Percentiles rank a stretch among this genome's conserved stretches.
phyloP scores from a whole-genome alignment of 2,329 filamentous ascomycete genomes.

The Didymella lethalis region DNA sequence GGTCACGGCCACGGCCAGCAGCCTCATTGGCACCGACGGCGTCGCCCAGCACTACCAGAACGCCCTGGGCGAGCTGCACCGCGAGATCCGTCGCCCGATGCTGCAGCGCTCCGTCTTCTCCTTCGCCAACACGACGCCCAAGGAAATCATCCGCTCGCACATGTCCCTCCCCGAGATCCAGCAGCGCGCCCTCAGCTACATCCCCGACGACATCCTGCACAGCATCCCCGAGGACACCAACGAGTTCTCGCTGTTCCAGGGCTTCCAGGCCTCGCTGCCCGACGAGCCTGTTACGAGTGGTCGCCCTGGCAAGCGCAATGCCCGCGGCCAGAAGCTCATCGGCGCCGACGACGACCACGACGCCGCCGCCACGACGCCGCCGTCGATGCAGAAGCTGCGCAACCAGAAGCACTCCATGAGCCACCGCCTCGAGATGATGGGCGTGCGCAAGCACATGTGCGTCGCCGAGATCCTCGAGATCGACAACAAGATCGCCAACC shows the following conservation, averaged over 20 bases:
- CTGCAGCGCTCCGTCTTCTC: slow-evolving; percentile 91
- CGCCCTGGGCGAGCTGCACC: slow-evolving; percentile 88
- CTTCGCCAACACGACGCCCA: slow-evolving; percentile 88
- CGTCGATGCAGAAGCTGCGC: slow-evolving; percentile 75
- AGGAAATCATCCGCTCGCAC: slow-evolving; percentile 89
- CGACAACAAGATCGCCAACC: slow-evolving; percentile 93
- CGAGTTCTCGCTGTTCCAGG: slow-evolving; percentile 92
- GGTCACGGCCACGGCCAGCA: slow-evolving; percentile 90
- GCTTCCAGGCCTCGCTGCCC: slow-evolving; percentile 90
- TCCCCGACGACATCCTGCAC: slow-evolving; percentile 86
- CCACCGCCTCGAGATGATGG: slow-evolving; percentile 89
- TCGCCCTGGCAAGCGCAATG: slow-evolving; percentile 70
- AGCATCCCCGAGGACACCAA: slow-evolving; percentile 90
- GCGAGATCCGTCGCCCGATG: slow-evolving; percentile 82
- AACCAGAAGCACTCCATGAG: slow-evolving; percentile 81
- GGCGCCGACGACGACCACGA: slow-evolving; percentile 60
- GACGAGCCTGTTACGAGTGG: slow-evolving; percentile 62
- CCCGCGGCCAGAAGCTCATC: slow-evolving; percentile 78
- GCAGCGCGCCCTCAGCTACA: slow-evolving; percentile 85
- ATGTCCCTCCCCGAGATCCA: slow-evolving; percentile 93
- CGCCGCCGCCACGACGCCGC: slow-evolving; percentile 52
- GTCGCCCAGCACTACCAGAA: slow-evolving; percentile 76
- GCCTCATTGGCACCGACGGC: slow-evolving; percentile 73
- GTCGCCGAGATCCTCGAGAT: slow-evolving; percentile 96
- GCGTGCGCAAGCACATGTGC: slow-evolving; percentile 95